phyloP scores from a whole-genome alignment of 164 flowering plant genomes.

The Magnolia officinalis region DNA sequence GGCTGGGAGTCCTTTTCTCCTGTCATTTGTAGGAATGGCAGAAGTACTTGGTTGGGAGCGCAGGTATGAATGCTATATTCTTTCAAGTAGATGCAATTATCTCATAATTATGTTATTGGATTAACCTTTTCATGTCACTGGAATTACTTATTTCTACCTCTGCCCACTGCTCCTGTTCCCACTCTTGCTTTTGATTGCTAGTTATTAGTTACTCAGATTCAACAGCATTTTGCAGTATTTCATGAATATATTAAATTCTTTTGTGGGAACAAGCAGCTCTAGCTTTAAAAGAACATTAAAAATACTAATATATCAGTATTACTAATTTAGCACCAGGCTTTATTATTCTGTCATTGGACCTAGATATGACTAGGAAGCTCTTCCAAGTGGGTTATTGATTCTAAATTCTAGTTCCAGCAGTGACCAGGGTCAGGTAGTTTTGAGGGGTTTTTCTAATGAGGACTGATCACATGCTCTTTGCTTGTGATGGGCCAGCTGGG shows the following conservation, averaged over 20 bases:
- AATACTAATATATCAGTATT: no score
- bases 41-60: conserved; percentile 96
- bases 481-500: no score
- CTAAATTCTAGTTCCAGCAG: neutral
- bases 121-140: neutral
- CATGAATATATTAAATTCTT: neutral
- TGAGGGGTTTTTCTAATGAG: neutral
- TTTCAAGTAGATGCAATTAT: neutral
- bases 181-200: neutral
- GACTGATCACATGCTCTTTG: no score
- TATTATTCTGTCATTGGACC: neutral
- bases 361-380: neutral
- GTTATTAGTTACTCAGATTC: neutral
- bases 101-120: neutral
- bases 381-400: neutral
- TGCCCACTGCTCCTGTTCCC: neutral
- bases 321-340: no score
- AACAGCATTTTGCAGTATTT: neutral
- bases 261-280: no score
- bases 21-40: conserved; percentile 94
- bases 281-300: no score
- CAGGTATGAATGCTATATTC: conserved; percentile 40
- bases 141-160: neutral
- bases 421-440: neutral
- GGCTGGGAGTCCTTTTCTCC: conserved; percentile 71